Conservation (phyloP, 1,139 yeast species). For the Protomyces macrosporus region DNA sequence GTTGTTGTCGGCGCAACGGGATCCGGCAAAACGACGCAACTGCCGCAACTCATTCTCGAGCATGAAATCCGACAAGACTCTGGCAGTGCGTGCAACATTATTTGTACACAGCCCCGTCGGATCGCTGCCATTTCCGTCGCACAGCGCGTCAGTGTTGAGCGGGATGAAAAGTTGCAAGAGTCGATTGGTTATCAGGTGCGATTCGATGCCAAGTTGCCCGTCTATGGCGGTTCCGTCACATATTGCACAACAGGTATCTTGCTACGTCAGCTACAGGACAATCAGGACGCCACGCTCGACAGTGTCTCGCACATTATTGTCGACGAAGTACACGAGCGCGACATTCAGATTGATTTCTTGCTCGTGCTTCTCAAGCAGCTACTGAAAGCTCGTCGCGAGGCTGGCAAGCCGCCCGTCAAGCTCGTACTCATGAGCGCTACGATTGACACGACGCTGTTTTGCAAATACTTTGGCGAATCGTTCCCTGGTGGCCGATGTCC, state of each 20-base stretch:
- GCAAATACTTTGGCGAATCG: constrained; percentile 47
- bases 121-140: constrained; percentile 71
- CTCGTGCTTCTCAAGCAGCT: constrained; percentile 60
- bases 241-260: constrained; percentile 80
- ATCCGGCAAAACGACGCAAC: constrained; percentile 95
- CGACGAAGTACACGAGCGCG: constrained; percentile 83
- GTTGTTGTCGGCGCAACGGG: constrained; percentile 95
- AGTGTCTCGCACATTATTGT: constrained; percentile 61
- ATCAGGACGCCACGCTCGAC: constrained; percentile 50
- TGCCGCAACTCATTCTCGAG: constrained; percentile 75
- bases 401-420: constrained; percentile 36
- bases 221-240: constrained; percentile 58
- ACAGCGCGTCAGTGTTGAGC: constrained; percentile 59
- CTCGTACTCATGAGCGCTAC: constrained; percentile 80
- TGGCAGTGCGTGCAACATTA: constrained; percentile 50
- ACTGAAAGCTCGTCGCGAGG: constrained; percentile 41
- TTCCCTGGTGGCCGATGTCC: constrained; percentile 41
- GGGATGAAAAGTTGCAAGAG: constrained; percentile 46
- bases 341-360: constrained; percentile 71
- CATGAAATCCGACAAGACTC: constrained; percentile 50
- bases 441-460: constrained; percentile 56
- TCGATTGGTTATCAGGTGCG: constrained; percentile 78
- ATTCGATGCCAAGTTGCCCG: constrained; percentile 67
- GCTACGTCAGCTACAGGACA: constrained; percentile 53
- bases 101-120: constrained; percentile 70